Base-by-base conservation (phyloP, 345 rosid species). In the Nephelium lappaceum region DNA sequence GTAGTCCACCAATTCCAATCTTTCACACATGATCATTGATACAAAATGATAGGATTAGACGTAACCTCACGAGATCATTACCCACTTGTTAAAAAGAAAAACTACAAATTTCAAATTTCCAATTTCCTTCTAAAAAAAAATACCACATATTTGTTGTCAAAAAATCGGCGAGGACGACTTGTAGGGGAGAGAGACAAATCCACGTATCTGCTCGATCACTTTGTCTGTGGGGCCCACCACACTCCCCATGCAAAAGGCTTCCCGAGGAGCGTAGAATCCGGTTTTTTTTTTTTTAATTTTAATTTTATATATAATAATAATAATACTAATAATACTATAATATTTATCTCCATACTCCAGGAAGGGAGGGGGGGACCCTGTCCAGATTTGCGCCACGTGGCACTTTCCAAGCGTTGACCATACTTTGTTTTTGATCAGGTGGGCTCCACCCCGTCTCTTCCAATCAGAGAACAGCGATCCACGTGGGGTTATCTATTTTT, bases 401-500 rank as follows among this genome's bases (percentile, higher is more conserved):
- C 62, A 6, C 5, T 0, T 6, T 7, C n/a, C 2, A 12, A 3
- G 82, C 82, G 82, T 69, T 79, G 82, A 80, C 82, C 12, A 14
- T 0, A n/a, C 10, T 12, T 5, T 0, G 11, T 11, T 1, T 43
- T 3, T 18, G 8, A 12, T 15, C 31, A 6, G 14, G 63, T 31
- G 36, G 74, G 78, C 19, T 27, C 82, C 71, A 11, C 0, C 39
- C 2, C 0, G 3, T 8, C 25, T 62, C 6, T 0, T 21, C 68
- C 76, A 80, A 75, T 80, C 39, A 57, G 43, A 51, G 38, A 24
- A 64, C 76, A 63, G 75, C 3, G 43, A 62, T 75, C 71, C 79
- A 80, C 79, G 79, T 80, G 72, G 79, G 66, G 43, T 9, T 61
- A 68, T 39, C 65, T 3, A 18, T 21, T 62, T 62, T 36, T 21